Base-by-base conservation (phyloP, 495 filamentous ascomycete species). In the Lophium mytilinum region DNA sequence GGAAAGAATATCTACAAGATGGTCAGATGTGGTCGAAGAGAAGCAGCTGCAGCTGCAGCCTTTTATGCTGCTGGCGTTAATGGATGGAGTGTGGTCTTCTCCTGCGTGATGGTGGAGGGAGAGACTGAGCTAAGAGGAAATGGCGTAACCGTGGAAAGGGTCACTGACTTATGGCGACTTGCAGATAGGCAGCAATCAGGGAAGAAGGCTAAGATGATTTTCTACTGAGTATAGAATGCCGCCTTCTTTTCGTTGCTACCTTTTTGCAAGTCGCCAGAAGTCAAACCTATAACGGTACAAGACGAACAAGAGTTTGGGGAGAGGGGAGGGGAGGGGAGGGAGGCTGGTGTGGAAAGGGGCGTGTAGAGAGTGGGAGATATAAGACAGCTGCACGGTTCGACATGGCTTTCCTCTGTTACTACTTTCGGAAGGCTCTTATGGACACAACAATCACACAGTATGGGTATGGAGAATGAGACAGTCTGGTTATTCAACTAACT, bases 191-290 rank as follows among this genome's bases (percentile, higher is more conserved):
- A 11, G 12, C 4, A 21, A 17, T 24, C 17, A 9, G 36, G 24
- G 49, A n/a, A 37, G 34, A 36, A 40, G 33, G 10, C 37, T 4
- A n/a, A n/a, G 49, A 52, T 18, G 34, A 33, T 37, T 24, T 37
- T 52, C 15, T 40, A 52, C 49, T 14, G 49, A 61, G 19, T 36
- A 53, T 14, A 30, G 53, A 56, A 3, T 52, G 40, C 40, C 48
- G 42, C 1, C 47, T 60, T 61, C 57, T 57, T 48, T 76, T 64
- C 39, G 76, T 72, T 51, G 81, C 84, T 35, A 83, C 86, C 36
- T 71, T 73, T 56, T 77, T 75, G 24, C 24, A 30, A 30, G 24
- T 6, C 24, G 24, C 24, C 6, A 30, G 3, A 30, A 30, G 24
- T 3, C 6, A 30, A 6, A 6, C 2, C 6, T 3, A 30, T 2